Evolutionary conservation across 2,329 filamentous ascomycete species (phyloP), one percentile per base, ranked within the genome.

Genomic region (Diaporthe sp.): DNA sequence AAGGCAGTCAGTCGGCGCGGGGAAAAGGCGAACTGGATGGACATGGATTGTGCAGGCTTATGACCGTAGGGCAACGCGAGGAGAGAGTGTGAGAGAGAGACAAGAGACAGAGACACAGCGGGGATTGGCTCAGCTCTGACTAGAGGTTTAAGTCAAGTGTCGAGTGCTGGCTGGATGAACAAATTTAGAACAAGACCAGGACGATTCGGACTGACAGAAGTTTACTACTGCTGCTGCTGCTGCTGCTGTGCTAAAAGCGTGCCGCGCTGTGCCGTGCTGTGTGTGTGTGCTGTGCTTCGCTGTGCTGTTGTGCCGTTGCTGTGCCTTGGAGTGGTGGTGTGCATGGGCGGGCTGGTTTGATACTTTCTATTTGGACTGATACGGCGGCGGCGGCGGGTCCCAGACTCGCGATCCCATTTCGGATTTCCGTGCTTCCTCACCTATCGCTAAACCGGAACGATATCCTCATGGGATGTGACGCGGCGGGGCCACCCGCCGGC

Each of bases 381-480:
- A 50, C 64, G 64, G 64, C 22, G 64, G 17, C 64, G 64, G 64
- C n/a, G n/a, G n/a, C n/a, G n/a, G n/a, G n/a, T n/a, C 33, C 64
- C 45, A 50, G 45, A 12, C 30, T 67, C 47, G 45, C 30, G 30
- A 67, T 52, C 38, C 45, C 45, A 67, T 19, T 35, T 52, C 64
- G 45, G 45, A 38, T 38, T 67, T 28, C 42, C 28, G n/a, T 68
- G 64, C 64, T 40, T 68, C 47, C 33, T 68, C 64, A 54, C 64
- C 64, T 68, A 68, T 68, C 64, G 47, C 64, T 68, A 54, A 68
- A 68, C 17, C 17, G 64, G n/a, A 33, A 68, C 25, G 45, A 38
- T 68, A 30, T 68, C 45, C 64, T 54, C 47, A n/a, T 54, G 64
- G 45, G 33, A 68, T 68, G 64, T 68, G 64, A 68, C 64, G 64